Percentiles rank a stretch among this genome's conserved stretches.
These are phyloP conservation scores for Mortierella sp. DNA, from an alignment of 371 early-diverging fungal species.

Conservation along the genomic window DNA sequence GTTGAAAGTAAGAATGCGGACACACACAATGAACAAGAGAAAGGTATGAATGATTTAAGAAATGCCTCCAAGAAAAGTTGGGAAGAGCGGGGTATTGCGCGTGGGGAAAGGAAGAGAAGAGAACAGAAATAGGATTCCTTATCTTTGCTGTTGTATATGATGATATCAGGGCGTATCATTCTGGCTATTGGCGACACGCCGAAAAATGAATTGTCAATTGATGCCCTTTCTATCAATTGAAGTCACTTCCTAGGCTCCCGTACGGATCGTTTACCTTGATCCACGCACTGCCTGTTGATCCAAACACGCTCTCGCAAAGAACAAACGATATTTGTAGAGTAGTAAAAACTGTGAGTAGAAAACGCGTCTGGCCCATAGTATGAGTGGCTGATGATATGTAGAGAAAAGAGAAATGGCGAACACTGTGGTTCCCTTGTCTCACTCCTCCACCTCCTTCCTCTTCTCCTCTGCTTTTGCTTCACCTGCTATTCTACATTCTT, in stretches of 20 bases:
- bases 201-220: too few species aligned
- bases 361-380: neutral
- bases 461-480: neutral
- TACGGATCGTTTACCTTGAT: too few species aligned
- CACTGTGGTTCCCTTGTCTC: neutral
- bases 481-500: constrained; percentile 1
- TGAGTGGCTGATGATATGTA: neutral
- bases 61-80: too few species aligned
- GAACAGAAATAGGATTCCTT: neutral
- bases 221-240: too few species aligned
- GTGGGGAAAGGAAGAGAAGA: neutral
- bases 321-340: too few species aligned
- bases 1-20: neutral
- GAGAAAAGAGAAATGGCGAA: neutral
- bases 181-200: too few species aligned
- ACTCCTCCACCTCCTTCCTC: neutral
- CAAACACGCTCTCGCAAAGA: too few species aligned
- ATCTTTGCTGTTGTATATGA: neutral
- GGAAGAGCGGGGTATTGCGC: too few species aligned
- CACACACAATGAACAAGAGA: neutral
- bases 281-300: too few species aligned
- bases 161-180: too few species aligned
- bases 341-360: too few species aligned
- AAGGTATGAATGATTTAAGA: neutral
- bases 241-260: too few species aligned